Evolutionary conservation across 2,329 filamentous ascomycete genomes (phyloP).

Genomic region (Colletotrichum shisoi): DNA sequence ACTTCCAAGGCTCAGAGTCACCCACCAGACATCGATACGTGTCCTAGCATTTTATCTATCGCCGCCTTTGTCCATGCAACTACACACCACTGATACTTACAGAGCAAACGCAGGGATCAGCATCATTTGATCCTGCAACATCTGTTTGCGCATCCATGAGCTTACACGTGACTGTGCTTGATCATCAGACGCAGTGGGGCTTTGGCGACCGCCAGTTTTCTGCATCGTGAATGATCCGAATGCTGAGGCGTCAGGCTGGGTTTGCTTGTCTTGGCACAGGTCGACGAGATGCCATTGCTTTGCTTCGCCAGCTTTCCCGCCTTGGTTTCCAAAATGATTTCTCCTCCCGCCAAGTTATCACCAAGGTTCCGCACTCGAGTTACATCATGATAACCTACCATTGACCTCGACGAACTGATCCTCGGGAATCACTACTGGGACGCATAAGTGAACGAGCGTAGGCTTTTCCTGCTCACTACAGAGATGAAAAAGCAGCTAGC

Average conservation of each 20-base stretch:
- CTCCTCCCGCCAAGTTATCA: slow-evolving; percentile 9
- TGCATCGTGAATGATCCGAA: not conserved
- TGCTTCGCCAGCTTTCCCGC: slow-evolving; percentile 12
- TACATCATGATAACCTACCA: not conserved
- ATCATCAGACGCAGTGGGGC: not conserved
- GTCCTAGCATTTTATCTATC: slow-evolving; percentile 6
- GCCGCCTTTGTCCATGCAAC: too few relatives aligned
- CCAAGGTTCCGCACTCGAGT: not conserved
- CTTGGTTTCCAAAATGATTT: slow-evolving; percentile 5
- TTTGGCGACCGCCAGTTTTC: not conserved
- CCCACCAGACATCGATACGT: not conserved
- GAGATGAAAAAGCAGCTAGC: not conserved
- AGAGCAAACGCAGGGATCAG: slow-evolving; percentile 7
- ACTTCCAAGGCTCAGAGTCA: slow-evolving; percentile 9
- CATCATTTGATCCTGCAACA: slow-evolving; percentile 14
- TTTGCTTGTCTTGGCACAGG: not conserved
- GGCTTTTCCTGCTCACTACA: not conserved
- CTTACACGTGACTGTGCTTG: slow-evolving; percentile 1
- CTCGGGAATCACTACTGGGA: not conserved
- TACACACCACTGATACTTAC: not conserved
- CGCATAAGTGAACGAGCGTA: too few relatives aligned
- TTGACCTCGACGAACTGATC: not conserved
- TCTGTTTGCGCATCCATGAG: slow-evolving; percentile 5
- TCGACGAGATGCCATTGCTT: not conserved
- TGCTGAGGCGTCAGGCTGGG: not conserved